Evolutionary conservation across 768 basidiomycete genomes (phyloP), one percentile per base, ranked within the genome.

Genomic region (Dioszegia hungarica): DNA sequence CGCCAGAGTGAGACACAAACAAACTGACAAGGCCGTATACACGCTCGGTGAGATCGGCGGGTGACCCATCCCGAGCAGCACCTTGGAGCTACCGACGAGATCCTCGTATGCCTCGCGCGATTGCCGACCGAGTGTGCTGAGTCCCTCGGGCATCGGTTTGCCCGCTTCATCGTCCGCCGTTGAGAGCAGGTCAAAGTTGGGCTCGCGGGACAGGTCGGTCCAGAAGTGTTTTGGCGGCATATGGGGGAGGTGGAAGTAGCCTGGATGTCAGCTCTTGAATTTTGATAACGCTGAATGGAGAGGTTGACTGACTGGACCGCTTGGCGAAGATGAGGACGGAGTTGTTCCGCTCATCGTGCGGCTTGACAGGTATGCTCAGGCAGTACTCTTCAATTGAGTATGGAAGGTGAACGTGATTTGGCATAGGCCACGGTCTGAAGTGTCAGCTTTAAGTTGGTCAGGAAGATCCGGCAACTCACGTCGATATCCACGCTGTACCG

Each of bases 381-480:
- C 74, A 75, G 17, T 61, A 54, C 2, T 65, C 58, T 54, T 75
- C 74, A 48, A 75, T 69, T 11, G 74, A 70, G 47, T 73, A 75
- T 2, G 74, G 66, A 19, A 75, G 59, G 47, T 72, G 66, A 15
- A 54, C 53, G 46, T 75, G 74, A 4, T 56, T 56, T 1, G 70
- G 70, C 31, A 73, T 56, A 9, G 74, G 64, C 61, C 72, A 73
- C 6, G 69, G 67, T 40, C 67, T 68, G 39, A 6, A 20, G 25
- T 28, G n/a, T 48, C 28, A 44, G 47, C 49, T 44, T 17, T 24
- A 27, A 54, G 45, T 25, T 20, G 22, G 34, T 17, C 37, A 8
- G 25, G 5, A 10, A 8, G 11, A 3, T n/a, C 17, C 3, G 27
- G 11, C 3, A 37, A 37, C 41, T 54, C 22, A 54, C 52, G 43